Base-by-base conservation (phyloP, 2,329 filamentous ascomycete species). In the Periconia sp. region DNA sequence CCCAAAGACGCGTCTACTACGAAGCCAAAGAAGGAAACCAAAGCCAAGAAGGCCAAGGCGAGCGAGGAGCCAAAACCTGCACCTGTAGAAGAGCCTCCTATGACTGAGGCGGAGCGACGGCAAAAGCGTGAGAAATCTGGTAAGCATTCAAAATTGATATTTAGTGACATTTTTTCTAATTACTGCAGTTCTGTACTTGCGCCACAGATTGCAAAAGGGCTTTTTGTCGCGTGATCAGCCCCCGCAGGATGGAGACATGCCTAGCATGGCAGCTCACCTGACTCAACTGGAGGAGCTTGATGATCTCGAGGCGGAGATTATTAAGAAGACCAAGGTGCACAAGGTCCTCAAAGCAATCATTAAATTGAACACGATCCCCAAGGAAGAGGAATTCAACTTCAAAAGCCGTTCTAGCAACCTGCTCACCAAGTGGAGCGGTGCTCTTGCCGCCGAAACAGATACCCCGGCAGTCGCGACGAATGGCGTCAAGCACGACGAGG, bases 281-380 rank as follows among this genome's bases (percentile, higher is more conserved):
- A 83, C 81, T 30, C 91, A 95, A 73, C 84, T 99, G 6, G 94
- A 99, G 76, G 84, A 81, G 8, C 88, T 85, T 81, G 73, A 85
- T 1, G 90, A 96, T 60, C 84, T 97, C 5, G 93, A 97, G 71
- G 91, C 90, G 30, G 86, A 86, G 61, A 94, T 97, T 64, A 96
- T 97, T 66, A 86, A 90, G 59, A 81, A 79, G 14, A 99, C 94
- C 57, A 99, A 97, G 82, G 97, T 99, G 76, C 93, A 97, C 85
- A 99, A 99, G 79, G 93, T 99, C 11, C 82, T 99, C 53, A 96
- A 95, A 79, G 92, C 89, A 5, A 94, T 99, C 61, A 80, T 97
- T 66, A 97, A 96, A 79, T 81, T 99, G 9, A 83, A 87, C 42
- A 82, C 82, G 3, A 96, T 99, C 62, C 71, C 71, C 1, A 88